Conservation (phyloP, 306 rosid species). For the Prunus davidiana region DNA sequence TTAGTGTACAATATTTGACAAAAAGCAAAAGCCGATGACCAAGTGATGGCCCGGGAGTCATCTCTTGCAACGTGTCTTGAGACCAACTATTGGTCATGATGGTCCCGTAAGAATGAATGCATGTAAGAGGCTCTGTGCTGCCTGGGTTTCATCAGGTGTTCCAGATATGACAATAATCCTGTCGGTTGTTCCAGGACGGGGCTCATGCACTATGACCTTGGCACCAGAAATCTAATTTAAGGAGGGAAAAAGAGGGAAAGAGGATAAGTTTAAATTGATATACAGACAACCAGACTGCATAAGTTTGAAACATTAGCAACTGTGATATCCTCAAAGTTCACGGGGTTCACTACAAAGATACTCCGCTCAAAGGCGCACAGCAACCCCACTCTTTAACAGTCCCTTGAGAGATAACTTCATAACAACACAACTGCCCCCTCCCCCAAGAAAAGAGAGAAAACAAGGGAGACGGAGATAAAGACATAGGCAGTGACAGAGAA, state of each 20-base stretch:
- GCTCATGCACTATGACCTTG: slow-evolving; percentile 72
- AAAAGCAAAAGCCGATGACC: not conserved
- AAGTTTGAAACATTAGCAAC: slow-evolving; percentile 5
- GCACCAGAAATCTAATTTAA: slow-evolving; percentile 84
- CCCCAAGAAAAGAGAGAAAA: not conserved
- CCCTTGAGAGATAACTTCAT: too few relatives aligned
- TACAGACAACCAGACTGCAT: not conserved
- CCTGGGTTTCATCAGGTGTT: slow-evolving; percentile 93
- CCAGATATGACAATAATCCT: slow-evolving; percentile 84
- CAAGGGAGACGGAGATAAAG: not conserved
- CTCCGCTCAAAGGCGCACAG: not conserved
- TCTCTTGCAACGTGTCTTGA: not conserved
- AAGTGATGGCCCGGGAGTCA: slow-evolving; percentile 15
- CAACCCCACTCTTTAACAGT: not conserved
- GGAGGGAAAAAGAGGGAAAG: not conserved
- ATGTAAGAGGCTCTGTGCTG: slow-evolving; percentile 95
- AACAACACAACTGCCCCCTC: not conserved
- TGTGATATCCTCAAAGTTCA: not conserved
- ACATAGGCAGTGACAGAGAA: not conserved
- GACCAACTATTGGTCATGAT: slow-evolving; percentile 35
- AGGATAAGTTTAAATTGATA: slow-evolving; percentile 6
- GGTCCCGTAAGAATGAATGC: slow-evolving; percentile 92
- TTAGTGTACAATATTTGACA: slow-evolving; percentile 28
- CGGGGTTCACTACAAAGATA: not conserved
- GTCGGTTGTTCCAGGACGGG: slow-evolving; percentile 66